Base-by-base conservation (phyloP, 805 yeast genomes). In the Tetrapisispora phaffii region DNA sequence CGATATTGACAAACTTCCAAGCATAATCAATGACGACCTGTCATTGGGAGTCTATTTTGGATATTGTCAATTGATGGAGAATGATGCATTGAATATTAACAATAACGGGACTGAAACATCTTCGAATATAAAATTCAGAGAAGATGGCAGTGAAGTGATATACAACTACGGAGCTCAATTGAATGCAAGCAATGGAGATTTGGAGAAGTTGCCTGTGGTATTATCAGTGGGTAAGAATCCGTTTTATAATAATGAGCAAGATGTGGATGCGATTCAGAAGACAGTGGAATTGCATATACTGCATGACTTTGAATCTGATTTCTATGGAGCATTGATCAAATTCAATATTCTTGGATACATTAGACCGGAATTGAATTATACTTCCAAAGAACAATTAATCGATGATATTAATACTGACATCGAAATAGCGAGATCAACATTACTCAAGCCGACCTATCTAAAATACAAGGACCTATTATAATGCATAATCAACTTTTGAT, bases 151-250 rank as follows among this genome's bases (percentile, higher is more conserved):
- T 10, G 58, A 60, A 22, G 80, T 80, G 15, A 72, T 67, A 32
- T 77, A 82, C 59, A 82, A 78, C 47, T 77, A 75, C 56, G 96
- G 96, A 0, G 51, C 61, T 6, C 54, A 63, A 9, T 65, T 88
- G 45, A 44, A 50, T 15, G 53, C 43, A 0, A 56, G 53, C 2
- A 53, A 47, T 21, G 56, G 53, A n/a, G 75, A 72, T 34, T 66
- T 73, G 2, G 71, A 71, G 42, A 65, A 66, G 17, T 68, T 79
- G 22, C 97, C 97, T 0, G 87, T 88, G 81, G 98, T 93, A 8
- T 82, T 90, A 85, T 85, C 96, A 8, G 73, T 93, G 17, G 99
- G 99, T 1, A 86, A 88, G 85, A 93, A 93, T 59, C 97, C 98
- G 33, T 90, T 82, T 60, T 93, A 79, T 67, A 75, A 80, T 22